These are phyloP conservation scores for Coemansia sp. DNA, from an alignment of 192 early-diverging fungal species.

Conservation along the genomic window DNA sequence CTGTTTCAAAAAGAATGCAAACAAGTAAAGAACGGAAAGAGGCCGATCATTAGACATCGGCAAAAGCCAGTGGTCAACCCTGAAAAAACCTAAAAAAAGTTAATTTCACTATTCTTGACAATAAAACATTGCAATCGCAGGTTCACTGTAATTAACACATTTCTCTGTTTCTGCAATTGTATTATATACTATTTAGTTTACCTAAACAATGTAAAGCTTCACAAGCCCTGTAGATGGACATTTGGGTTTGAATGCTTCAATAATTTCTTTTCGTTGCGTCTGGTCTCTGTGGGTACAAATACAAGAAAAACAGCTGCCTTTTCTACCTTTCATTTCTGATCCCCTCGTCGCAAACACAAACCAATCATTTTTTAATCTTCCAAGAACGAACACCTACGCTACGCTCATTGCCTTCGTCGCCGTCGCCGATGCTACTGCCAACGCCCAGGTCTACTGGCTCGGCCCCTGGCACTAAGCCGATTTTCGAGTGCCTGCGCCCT, in stretches of 20 bases:
- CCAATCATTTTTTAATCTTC: neutral
- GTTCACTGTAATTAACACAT: neutral
- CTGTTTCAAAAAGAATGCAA: too few species aligned
- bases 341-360: neutral
- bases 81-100: too few species aligned
- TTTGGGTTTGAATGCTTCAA: too few species aligned
- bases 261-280: too few species aligned
- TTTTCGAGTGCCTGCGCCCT: too few species aligned
- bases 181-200: neutral
- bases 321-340: neutral
- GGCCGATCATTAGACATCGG: too few species aligned
- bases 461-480: slow-evolving; percentile 13
- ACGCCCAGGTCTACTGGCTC: slow-evolving; percentile 20
- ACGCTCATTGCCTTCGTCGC: slow-evolving; percentile 18
- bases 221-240: too few species aligned
- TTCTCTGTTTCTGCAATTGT: neutral
- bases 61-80: too few species aligned
- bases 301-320: neutral
- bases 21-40: too few species aligned
- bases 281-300: neutral
- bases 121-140: too few species aligned
- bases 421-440: slow-evolving; percentile 10
- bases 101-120: too few species aligned
- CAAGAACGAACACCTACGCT: slow-evolving; percentile 18
- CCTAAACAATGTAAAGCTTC: too few species aligned